Percentiles rank a stretch among this genome's conserved stretches.
Conservation (phyloP, 2,329 filamentous ascomycete genomes). For the Colletotrichum sp. region DNA sequence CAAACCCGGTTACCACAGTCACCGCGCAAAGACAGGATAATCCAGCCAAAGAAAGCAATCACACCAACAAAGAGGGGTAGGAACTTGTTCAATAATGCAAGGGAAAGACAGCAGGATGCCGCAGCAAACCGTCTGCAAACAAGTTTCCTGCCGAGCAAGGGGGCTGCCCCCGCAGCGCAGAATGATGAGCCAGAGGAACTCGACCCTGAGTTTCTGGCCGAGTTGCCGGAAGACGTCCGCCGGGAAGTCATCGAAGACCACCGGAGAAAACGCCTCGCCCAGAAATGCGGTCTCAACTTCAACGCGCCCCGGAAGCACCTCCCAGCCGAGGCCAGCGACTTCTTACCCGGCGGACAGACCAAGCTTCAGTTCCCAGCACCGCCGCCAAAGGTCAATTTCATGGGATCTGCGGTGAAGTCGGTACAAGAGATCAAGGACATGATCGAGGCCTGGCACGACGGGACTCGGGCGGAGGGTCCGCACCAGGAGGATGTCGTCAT, state of each 20-base stretch:
- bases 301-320: conserved; percentile 36
- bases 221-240: conserved; percentile 81
- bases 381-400: conserved; percentile 53
- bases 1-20: conserved; percentile 48
- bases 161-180: conserved; percentile 29
- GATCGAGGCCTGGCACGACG: conserved; percentile 76
- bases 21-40: conserved; percentile 59
- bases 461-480: conserved; percentile 76
- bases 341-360: conserved; percentile 39
- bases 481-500: conserved; percentile 79
- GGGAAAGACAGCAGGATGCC: conserved; percentile 57
- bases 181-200: conserved; percentile 53
- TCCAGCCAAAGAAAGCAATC: conserved; percentile 56
- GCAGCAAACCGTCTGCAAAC: conserved; percentile 73
- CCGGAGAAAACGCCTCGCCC: conserved; percentile 64
- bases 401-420: conserved; percentile 44
- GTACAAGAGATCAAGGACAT: conserved; percentile 72
- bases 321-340: conserved; percentile 17
- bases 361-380: conserved; percentile 51
- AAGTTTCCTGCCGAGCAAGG: conserved; percentile 64
- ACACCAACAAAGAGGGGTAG: conserved; percentile 72
- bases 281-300: conserved; percentile 55
- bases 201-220: conserved; percentile 77
- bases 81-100: conserved; percentile 46
- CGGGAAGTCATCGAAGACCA: conserved; percentile 81